Conservation (phyloP, 139 green algal genomes). For the Limnomonas spitsbergensis region DNA sequence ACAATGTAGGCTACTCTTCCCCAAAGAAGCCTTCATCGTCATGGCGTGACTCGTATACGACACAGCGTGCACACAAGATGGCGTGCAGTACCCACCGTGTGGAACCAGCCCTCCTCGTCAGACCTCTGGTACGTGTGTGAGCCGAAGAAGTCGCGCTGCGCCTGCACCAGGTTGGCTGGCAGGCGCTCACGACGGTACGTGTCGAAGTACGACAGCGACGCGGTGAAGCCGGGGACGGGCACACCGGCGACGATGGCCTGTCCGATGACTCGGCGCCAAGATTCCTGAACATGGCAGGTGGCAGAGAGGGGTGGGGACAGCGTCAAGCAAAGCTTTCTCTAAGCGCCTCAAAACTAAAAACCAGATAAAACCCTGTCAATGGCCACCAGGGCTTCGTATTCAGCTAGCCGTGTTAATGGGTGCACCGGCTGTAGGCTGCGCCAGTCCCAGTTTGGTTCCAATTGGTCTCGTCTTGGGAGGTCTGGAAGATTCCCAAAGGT, state of each 20-base stretch:
- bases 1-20: too few species aligned
- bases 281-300: too few species aligned
- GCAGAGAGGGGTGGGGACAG: too few species aligned
- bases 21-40: too few species aligned
- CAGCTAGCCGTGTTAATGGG: too few species aligned
- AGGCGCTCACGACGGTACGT: conserved; percentile 84
- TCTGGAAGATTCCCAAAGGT: too few species aligned
- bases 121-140: conserved; percentile 94
- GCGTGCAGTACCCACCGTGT: conserved; percentile 62
- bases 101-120: conserved; percentile 83
- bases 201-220: conserved; percentile 95
- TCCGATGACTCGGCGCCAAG: conserved; percentile 86
- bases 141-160: conserved; percentile 98
- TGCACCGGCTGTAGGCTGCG: too few species aligned
- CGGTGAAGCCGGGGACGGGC: conserved; percentile 72
- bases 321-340: conserved; percentile 42
- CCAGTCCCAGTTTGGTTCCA: too few species aligned
- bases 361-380: too few species aligned
- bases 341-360: too few species aligned
- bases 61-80: neutral
- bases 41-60: neutral
- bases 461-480: too few species aligned
- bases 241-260: conserved; percentile 50
- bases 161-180: conserved; percentile 95
- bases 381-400: too few species aligned